Conservation (phyloP, 208 protist species). For the Borovskyia barvae region DNA sequence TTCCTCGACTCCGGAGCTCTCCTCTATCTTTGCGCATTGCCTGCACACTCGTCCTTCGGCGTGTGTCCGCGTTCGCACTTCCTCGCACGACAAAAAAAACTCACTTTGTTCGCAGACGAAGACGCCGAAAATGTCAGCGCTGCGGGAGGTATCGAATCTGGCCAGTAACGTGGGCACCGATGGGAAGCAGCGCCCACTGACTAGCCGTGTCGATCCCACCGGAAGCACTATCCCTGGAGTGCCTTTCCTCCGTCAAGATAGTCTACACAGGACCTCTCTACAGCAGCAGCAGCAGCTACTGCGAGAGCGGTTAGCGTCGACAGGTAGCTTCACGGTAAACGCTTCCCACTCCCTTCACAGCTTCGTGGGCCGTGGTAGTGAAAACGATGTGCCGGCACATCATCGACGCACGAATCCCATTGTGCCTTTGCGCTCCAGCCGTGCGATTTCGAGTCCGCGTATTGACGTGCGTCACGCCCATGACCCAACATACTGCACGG, state of each 20-base stretch:
- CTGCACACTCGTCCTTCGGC: too few relatives aligned
- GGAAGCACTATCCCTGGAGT: constrained; percentile 14
- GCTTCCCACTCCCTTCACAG: constrained; percentile 17
- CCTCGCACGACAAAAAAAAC: background rate
- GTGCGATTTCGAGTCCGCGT: constrained; percentile 29
- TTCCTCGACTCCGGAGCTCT: too few relatives aligned
- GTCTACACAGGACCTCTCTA: constrained; percentile 20
- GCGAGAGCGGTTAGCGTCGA: constrained; percentile 26
- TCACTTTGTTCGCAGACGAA: background rate
- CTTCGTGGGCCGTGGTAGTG: constrained; percentile 20
- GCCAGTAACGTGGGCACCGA: constrained; percentile 32
- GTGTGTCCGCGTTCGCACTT: background rate
- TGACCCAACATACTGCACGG: constrained; percentile 69
- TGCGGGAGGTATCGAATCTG: constrained; percentile 61
- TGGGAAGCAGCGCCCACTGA: constrained; percentile 51
- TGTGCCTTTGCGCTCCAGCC: constrained; percentile 7
- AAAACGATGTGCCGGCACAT: constrained; percentile 10
- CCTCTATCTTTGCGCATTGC: too few relatives aligned
- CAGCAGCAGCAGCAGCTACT: constrained; percentile 19
- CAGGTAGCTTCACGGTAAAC: constrained; percentile 11
- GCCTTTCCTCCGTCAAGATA: constrained; percentile 13
- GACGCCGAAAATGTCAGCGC: constrained; percentile 51
- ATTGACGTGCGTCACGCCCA: constrained; percentile 47
- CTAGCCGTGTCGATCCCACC: constrained; percentile 29
- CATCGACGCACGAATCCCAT: constrained; percentile 13